Evolutionary conservation across 106 monocot species (phyloP).

Genomic region (Acorus calamus): DNA sequence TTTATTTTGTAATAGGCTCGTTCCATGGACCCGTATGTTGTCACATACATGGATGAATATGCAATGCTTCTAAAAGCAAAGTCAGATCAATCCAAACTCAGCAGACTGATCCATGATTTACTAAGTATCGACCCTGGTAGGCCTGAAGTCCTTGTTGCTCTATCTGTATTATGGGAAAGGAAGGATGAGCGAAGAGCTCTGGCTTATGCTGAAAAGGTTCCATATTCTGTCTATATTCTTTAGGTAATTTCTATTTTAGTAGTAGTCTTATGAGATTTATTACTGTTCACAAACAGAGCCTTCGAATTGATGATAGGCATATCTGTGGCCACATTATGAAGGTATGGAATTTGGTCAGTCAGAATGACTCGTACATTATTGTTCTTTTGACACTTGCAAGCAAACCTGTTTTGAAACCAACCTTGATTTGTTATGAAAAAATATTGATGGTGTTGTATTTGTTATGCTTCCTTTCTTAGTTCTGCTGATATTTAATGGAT

Average conservation of each 20-base stretch:
- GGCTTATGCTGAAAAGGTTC: conserved; percentile 88
- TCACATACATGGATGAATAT: conserved; percentile 99
- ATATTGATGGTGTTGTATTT: neutral
- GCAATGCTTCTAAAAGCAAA: conserved; percentile 89
- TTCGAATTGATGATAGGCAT: conserved; percentile 81
- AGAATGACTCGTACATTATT: too few species aligned
- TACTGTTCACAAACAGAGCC: conserved; percentile 49
- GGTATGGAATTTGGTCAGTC: conserved; percentile 22
- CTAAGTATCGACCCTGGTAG: conserved; percentile 72
- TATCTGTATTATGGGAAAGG: conserved; percentile 86
- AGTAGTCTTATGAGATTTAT: conserved; percentile 5
- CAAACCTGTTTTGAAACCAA: neutral
- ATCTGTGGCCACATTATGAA: conserved; percentile 88
- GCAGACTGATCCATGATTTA: conserved; percentile 92
- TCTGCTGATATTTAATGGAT: neutral
- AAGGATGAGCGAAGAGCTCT: conserved; percentile 91
- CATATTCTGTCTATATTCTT: too few species aligned
- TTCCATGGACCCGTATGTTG: conserved; percentile 72
- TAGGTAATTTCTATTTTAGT: conserved; percentile 1
- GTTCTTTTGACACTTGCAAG: too few species aligned
- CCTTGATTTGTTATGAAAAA: neutral
- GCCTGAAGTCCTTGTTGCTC: conserved; percentile 73
- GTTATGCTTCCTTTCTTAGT: neutral
- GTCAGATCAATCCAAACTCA: conserved; percentile 68
- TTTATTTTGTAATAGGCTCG: conserved; percentile 47